These are phyloP conservation scores for Barnettozyma hawaiiensis DNA, from an alignment of 1,139 yeast species.

Conservation along the genomic window DNA sequence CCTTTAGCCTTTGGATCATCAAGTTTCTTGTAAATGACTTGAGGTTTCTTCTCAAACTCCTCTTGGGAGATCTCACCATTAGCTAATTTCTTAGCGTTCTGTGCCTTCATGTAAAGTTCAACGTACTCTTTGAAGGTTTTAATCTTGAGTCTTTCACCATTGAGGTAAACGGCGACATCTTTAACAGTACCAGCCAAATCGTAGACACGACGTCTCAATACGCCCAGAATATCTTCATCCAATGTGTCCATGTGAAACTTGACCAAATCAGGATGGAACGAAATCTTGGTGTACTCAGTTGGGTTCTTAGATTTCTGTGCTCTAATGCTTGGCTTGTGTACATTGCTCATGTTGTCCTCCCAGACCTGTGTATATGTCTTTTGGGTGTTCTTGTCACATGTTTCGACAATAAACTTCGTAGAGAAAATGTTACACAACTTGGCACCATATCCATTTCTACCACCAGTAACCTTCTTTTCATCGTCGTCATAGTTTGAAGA, in stretches of 20 bases:
- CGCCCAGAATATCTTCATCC: conserved; percentile 79
- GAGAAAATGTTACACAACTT: conserved; percentile 92
- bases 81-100: conserved; percentile 35
- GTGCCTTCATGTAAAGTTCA: conserved; percentile 81
- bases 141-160: conserved; percentile 67
- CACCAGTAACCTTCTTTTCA: conserved; percentile 95
- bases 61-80: conserved; percentile 30
- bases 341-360: conserved; percentile 79
- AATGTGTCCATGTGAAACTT: conserved; percentile 80
- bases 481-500: conserved; percentile 96
- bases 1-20: conserved; percentile 52
- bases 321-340: conserved; percentile 71
- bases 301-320: conserved; percentile 35
- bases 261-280: conserved; percentile 82
- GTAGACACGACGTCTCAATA: conserved; percentile 87
- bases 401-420: conserved; percentile 79
- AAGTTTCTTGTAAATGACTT: conserved; percentile 74
- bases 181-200: conserved; percentile 95
- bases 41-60: conserved; percentile 41
- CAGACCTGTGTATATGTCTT: conserved; percentile 75
- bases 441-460: conserved; percentile 98
- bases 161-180: conserved; percentile 72
- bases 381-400: conserved; percentile 69
- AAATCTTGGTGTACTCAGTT: conserved; percentile 76
- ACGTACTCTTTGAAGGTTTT: conserved; percentile 81